Base-by-base conservation (phyloP, 2,329 filamentous ascomycete genomes). In the Microcyclospora pomicola region DNA sequence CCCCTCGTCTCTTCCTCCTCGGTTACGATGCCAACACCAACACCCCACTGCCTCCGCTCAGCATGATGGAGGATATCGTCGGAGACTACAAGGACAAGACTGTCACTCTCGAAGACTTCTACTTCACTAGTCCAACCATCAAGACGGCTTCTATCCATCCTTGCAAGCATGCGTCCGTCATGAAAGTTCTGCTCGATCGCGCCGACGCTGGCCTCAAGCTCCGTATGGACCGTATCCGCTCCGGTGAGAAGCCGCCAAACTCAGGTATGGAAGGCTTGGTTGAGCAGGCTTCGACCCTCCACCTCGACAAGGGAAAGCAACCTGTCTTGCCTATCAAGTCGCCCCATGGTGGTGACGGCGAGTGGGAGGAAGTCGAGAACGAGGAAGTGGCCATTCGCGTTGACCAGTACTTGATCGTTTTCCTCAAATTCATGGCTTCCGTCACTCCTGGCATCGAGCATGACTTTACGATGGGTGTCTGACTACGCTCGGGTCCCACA, bases 31-130 rank as follows among this genome's bases (percentile, higher is more conserved):
- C 49, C 14, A 47, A 48, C 7, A 49, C 47, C n/a, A 54, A 57
- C 38, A 42, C 86, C 47, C 86, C 87, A 2, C 77, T 93, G 0
- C 75, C 81, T 3, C 86, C 86, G 2, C 73, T 81, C 36, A 69
- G 80, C 37, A 94, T 94, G 86, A 92, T 94, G 82, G 84, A 94
- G 61, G 86, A 94, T 59, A 93, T 94, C 40, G 82, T 93, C 28
- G 86, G 87, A 44, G 86, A 94, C 66, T 94, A 94, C 69, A 92
- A 92, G 59, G 86, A 94, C 67, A 98, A 98, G 70, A 98, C 91
- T 0, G 91, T 98, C 43, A 98, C 91, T 2, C 77, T 96, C 42
- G 91, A 98, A 59, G 86, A 95, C 62, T 98, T 98, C 58, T 86
- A 85, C 34, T 95, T 93, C 67, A 91, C 92, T 59, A 82, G 84